A percentile compares a stretch with the other conserved stretches of the same genome.
phyloP scores from a whole-genome alignment of 2,329 filamentous ascomycete genomes.

The Xylariomycetidae sp. region DNA sequence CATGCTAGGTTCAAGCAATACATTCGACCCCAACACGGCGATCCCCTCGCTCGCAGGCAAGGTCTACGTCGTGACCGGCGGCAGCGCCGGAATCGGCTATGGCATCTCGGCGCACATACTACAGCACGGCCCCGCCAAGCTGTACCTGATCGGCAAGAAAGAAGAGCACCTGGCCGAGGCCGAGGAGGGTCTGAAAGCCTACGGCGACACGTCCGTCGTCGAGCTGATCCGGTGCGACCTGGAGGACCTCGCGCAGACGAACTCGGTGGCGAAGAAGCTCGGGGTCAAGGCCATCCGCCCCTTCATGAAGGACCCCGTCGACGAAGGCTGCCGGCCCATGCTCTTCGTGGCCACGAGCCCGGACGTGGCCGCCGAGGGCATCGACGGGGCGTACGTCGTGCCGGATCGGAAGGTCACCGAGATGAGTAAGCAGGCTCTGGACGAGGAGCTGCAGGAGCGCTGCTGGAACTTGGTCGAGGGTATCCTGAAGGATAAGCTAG shows the following conservation, averaged over 20 bases:
- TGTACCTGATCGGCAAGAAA: conserved; percentile 45
- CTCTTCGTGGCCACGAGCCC: conserved; percentile 43
- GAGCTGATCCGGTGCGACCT: conserved; percentile 42
- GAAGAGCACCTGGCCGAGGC: conserved; percentile 43
- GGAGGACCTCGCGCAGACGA: conserved; percentile 38
- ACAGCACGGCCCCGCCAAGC: conserved; percentile 40
- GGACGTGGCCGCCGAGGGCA: conserved; percentile 36
- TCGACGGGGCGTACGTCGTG: conserved; percentile 44
- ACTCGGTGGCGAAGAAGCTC: conserved; percentile 38
- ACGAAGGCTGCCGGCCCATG: conserved; percentile 40
- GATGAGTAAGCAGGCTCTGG: conserved; percentile 35
- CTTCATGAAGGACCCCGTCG: conserved; percentile 45
- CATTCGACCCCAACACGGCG: too few relatives aligned
- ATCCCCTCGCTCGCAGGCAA: conserved; percentile 11
- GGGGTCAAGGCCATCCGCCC: conserved; percentile 34
- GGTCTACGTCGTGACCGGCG: conserved; percentile 19
- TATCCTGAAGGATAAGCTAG: conserved; percentile 35
- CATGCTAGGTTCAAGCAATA: too few relatives aligned
- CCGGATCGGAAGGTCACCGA: conserved; percentile 43
- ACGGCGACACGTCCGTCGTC: conserved; percentile 39
- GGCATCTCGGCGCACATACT: conserved; percentile 47
- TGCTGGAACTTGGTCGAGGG: conserved; percentile 41
- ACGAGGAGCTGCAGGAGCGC: conserved; percentile 36
- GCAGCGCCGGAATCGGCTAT: conserved; percentile 15
- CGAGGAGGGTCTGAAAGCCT: conserved; percentile 34